These are phyloP conservation scores for Leccinum arenicola DNA, from an alignment of 768 basidiomycete species.

Conservation along the genomic window DNA sequence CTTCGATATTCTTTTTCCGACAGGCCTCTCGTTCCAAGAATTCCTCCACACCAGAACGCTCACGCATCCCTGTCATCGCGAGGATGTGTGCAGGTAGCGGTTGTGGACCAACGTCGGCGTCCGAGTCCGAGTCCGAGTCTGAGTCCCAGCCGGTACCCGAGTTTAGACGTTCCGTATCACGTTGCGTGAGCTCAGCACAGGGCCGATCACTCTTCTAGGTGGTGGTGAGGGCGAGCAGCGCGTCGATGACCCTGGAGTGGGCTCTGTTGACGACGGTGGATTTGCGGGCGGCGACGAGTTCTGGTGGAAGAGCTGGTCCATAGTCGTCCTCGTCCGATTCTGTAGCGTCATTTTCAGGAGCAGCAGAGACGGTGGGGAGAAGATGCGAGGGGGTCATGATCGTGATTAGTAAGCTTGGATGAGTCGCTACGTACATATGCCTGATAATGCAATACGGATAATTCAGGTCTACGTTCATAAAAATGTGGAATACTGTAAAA, in stretches of 20 bases:
- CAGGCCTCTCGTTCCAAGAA: slow-evolving; percentile 86
- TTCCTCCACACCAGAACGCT: slow-evolving; percentile 68
- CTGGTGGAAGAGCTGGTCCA: slow-evolving; percentile 72
- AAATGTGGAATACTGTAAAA: slow-evolving; percentile 13
- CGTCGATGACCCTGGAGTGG: slow-evolving; percentile 25
- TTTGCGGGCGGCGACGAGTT: slow-evolving; percentile 48
- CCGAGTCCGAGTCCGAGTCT: slow-evolving; percentile 64
- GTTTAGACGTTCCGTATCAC: neutral
- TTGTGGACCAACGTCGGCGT: slow-evolving; percentile 83
- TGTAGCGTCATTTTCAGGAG: slow-evolving; percentile 24
- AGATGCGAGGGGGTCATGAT: slow-evolving; percentile 47
- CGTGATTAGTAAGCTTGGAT: neutral
- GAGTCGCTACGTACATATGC: no score
- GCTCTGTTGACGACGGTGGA: slow-evolving; percentile 20
- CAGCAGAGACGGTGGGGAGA: slow-evolving; percentile 16
- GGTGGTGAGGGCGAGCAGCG: slow-evolving; percentile 17
- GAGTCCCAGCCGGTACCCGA: slow-evolving; percentile 50
- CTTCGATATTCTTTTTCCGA: slow-evolving; percentile 70
- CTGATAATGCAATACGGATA: slow-evolving; percentile 23
- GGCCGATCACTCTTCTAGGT: slow-evolving; percentile 44
- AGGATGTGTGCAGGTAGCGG: slow-evolving; percentile 53
- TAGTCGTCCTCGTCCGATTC: slow-evolving; percentile 60
- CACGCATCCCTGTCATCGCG: slow-evolving; percentile 30
- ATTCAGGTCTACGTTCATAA: slow-evolving; percentile 19
- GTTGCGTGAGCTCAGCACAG: slow-evolving; percentile 41